These are phyloP conservation scores for Vanrija humicola DNA, from an alignment of 1,284 basidiomycete species.

Conservation along the genomic window DNA sequence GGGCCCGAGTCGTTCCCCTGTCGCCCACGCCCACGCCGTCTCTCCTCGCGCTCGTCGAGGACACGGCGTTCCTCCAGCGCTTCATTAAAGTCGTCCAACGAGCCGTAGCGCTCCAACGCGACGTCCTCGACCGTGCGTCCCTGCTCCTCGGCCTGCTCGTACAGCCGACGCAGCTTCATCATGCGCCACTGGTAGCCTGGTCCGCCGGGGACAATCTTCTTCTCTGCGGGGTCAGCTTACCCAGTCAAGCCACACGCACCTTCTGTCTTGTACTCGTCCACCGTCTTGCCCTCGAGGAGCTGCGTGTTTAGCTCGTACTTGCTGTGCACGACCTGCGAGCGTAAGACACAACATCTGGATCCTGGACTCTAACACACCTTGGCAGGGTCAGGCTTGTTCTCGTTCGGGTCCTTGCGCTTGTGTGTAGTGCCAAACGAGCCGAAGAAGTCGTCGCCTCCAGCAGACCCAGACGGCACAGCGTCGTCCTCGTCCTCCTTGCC, in stretches of 20 bases:
- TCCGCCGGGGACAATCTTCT: conserved; percentile 66
- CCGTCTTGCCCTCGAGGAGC: conserved; percentile 59
- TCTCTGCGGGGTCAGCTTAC: conserved; percentile 16
- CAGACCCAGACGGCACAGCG: conserved; percentile 26
- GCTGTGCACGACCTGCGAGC: conserved; percentile 7
- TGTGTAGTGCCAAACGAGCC: conserved; percentile 71
- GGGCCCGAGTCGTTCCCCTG: conserved; percentile 54
- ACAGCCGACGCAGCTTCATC: conserved; percentile 88
- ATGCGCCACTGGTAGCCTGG: conserved; percentile 95
- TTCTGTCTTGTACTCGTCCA: conserved; percentile 58
- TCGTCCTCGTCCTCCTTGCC: conserved; percentile 25
- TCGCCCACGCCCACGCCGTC: conserved; percentile 46
- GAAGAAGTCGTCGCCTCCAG: conserved; percentile 65
- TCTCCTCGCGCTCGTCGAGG: conserved; percentile 72
- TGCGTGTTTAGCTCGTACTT: conserved; percentile 76
- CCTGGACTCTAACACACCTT: conserved; percentile 53
- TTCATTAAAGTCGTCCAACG: conserved; percentile 78
- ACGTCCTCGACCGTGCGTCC: conserved; percentile 70
- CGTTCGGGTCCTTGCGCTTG: conserved; percentile 60
- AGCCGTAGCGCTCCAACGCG: conserved; percentile 82
- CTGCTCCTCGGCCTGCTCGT: conserved; percentile 85
- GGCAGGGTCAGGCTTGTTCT: conserved; percentile 65
- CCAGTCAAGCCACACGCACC: conserved; percentile 26
- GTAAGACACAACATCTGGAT: background rate
- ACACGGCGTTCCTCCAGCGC: conserved; percentile 78